These are phyloP conservation scores for Trichoderma gracile DNA, from an alignment of 2,329 filamentous ascomycete species.

Conservation along the genomic window DNA sequence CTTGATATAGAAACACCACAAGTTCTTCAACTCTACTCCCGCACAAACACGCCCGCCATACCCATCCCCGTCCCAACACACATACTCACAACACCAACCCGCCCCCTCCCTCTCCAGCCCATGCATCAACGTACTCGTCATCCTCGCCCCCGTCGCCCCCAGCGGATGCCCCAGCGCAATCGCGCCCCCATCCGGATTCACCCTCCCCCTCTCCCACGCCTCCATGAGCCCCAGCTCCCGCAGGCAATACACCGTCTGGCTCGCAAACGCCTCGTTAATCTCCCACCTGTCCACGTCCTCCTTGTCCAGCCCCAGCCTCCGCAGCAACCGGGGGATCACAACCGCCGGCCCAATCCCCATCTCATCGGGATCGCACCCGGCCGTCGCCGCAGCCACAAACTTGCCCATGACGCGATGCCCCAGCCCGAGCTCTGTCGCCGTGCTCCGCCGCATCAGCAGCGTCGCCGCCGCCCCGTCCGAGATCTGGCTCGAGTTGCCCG, in stretches of 20 bases:
- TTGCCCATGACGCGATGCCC: slow-evolving; percentile 71
- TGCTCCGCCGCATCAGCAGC: slow-evolving; percentile 81
- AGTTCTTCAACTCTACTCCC: slow-evolving; percentile 49
- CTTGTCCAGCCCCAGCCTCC: slow-evolving; percentile 63
- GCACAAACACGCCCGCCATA: slow-evolving; percentile 67
- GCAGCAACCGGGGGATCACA: slow-evolving; percentile 80
- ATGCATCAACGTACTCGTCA: slow-evolving; percentile 69
- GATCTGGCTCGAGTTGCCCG: slow-evolving; percentile 84
- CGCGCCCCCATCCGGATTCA: slow-evolving; percentile 91
- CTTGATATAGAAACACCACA: not conserved
- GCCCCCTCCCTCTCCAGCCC: slow-evolving; percentile 67
- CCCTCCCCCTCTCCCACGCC: slow-evolving; percentile 63
- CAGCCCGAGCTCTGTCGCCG: slow-evolving; percentile 72
- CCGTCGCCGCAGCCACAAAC: slow-evolving; percentile 74
- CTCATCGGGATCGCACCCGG: slow-evolving; percentile 82
- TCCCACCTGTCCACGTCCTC: slow-evolving; percentile 84
- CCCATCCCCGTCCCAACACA: slow-evolving; percentile 84
- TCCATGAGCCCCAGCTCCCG: slow-evolving; percentile 66
- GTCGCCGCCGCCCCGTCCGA: slow-evolving; percentile 84
- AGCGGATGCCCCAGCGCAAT: slow-evolving; percentile 93
- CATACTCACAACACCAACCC: slow-evolving; percentile 88
- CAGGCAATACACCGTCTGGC: slow-evolving; percentile 69
- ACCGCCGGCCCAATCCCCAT: slow-evolving; percentile 91
- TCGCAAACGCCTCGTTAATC: slow-evolving; percentile 82
- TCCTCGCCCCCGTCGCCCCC: slow-evolving; percentile 81